Base-by-base conservation (phyloP, 2,329 filamentous ascomycete genomes). In the Talaromyces sp. region DNA sequence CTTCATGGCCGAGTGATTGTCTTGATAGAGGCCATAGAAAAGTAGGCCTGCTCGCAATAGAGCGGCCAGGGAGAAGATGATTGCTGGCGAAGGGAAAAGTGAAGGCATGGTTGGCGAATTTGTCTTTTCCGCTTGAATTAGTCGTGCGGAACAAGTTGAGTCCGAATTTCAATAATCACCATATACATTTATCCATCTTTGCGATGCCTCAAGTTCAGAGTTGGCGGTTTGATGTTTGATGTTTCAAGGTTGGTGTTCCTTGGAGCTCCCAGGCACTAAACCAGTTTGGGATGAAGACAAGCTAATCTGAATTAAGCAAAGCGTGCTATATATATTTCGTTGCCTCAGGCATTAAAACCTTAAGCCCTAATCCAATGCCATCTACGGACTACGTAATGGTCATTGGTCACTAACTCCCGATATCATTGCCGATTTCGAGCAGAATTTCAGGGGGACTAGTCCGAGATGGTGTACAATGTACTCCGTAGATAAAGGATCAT, bases 1-100 rank as follows among this genome's bases (percentile, higher is more conserved):
- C 77, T 97, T 97, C 69, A 99, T 78, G 13, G 93, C 87, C 7
- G 91, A 95, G 75, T 92, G 82, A 60, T 90, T 87, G 75, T 99
- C 94, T 77, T 99, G 94, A 80, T 89, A 92, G 61, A 91, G 83
- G 59, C 94, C 93, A 73, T 97, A 97, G 67, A 95, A 71, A 52
- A 97, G 83, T 62, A 99, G 85, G 33, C 78, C 72, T 5, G 84
- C 70, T 61, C 94, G 89, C 22, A 99, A 82, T 50, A 86, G 66
- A 56, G 86, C 66, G 10, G 76, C 73, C 21, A 66, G 63, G 33
- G 68, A 52, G 55, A 77, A 73, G 15, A 78, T 65, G 6, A 67
- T 63, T 9, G 65, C 55, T 5, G 73, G 63, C 1, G 69, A 73
- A 2, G 52, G 53, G 19, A 55, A 61, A 3, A 52, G 46, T 2